Conservation (phyloP, 1,284 basidiomycete genomes). For the Apiotrichum gracile region DNA sequence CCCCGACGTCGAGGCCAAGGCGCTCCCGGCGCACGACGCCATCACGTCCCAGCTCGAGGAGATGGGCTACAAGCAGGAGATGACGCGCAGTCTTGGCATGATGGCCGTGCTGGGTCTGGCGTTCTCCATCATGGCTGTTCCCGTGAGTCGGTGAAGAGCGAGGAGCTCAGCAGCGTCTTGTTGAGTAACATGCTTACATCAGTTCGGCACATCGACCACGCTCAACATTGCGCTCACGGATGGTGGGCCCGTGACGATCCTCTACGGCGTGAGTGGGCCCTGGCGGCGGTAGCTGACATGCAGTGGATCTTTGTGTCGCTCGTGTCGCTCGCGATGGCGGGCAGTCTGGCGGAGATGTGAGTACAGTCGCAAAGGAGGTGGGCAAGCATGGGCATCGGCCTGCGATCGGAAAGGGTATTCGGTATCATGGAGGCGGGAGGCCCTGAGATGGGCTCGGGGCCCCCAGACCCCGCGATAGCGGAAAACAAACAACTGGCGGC, state of each 20-base stretch:
- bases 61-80: slow-evolving; percentile 49
- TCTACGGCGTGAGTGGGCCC: slow-evolving; percentile 41
- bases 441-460: too few species aligned
- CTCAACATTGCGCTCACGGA: slow-evolving; percentile 48
- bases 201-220: slow-evolving; percentile 44
- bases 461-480: background rate
- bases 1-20: background rate
- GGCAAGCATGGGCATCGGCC: background rate
- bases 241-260: slow-evolving; percentile 47
- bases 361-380: background rate
- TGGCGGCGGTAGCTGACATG: background rate
- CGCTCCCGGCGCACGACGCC: background rate
- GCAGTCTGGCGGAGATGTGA: slow-evolving; percentile 49
- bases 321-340: slow-evolving; percentile 49
- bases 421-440: too few species aligned
- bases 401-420: background rate
- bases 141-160: slow-evolving; percentile 4
- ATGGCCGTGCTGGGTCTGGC: slow-evolving; percentile 48
- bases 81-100: slow-evolving; percentile 49
- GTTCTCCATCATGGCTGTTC: slow-evolving; percentile 48
- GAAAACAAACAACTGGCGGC: too few species aligned
- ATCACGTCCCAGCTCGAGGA: slow-evolving; percentile 34
- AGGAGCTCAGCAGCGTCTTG: background rate
- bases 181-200: slow-evolving; percentile 16
- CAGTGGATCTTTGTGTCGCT: slow-evolving; percentile 49